Evolutionary conservation across 805 yeast genomes (phyloP).

Genomic region (Monosporozyma solicola): DNA sequence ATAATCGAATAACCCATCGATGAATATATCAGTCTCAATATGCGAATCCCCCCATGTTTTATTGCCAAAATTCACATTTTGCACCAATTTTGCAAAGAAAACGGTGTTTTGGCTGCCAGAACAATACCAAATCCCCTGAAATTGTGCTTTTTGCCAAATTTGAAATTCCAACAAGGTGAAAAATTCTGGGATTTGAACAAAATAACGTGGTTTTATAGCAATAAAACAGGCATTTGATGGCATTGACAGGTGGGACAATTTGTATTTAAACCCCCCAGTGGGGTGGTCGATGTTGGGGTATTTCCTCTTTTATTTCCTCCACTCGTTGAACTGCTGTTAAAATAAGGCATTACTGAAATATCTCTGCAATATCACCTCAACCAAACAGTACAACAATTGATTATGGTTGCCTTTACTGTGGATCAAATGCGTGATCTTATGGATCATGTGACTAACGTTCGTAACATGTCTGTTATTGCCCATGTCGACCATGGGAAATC

Average conservation of each 20-base stretch:
- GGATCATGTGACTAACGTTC: conserved; percentile 99
- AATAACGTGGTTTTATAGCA: background rate
- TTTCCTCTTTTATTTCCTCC: background rate
- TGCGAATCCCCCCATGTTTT: no score
- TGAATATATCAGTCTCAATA: no score
- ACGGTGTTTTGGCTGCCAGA: no score
- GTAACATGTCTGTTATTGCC: conserved; percentile 99
- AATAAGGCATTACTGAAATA: no score
- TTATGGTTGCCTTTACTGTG: conserved; percentile 45
- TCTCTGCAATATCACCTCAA: background rate
- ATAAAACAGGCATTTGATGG: conserved; percentile 5
- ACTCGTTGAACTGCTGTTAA: background rate
- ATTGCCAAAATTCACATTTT: no score
- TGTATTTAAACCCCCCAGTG: background rate
- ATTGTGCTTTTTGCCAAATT: no score
- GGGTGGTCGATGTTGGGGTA: no score
- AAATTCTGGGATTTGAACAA: background rate
- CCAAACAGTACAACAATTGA: background rate
- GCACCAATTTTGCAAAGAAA: no score
- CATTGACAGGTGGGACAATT: background rate
- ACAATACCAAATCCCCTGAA: no score
- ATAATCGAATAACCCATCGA: no score
- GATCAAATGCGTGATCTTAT: conserved; percentile 96
- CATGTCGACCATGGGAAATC: conserved; percentile 99
- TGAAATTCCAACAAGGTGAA: background rate